These are phyloP conservation scores for Eucalyptus curtisii DNA, from an alignment of 345 rosid genomes.

Conservation along the genomic window DNA sequence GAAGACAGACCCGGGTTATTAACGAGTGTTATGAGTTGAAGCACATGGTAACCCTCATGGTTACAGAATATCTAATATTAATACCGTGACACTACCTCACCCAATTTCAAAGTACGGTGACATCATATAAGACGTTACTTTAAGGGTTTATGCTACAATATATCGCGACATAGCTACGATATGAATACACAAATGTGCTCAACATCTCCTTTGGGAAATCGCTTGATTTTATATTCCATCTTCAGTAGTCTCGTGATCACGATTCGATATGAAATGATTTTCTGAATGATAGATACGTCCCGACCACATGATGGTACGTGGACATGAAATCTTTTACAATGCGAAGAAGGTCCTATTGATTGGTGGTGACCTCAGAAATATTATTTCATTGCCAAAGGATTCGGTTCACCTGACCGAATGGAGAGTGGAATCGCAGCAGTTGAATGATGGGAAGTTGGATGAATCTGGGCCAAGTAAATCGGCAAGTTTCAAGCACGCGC, in stretches of 20 bases:
- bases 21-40: not conserved
- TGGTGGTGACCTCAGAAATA: not conserved
- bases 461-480: not conserved
- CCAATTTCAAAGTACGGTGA: accelerated
- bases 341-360: not conserved
- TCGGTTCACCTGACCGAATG: not conserved
- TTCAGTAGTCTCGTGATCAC: not conserved
- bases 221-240: not conserved
- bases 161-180: accelerated
- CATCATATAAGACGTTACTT: not conserved
- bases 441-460: not conserved
- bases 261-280: not conserved
- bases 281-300: not conserved
- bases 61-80: not conserved
- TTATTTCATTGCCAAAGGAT: not conserved
- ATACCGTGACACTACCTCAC: not conserved
- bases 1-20: not conserved
- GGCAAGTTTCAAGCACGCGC: not conserved
- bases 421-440: not conserved
- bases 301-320: not conserved
- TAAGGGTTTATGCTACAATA: not conserved
- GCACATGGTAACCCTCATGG: not conserved
- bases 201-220: not conserved
- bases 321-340: not conserved
- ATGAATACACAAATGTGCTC: not conserved